These are phyloP conservation scores for Schizochytrium sp. DNA, from an alignment of 108 stramenopile species.

Conservation along the genomic window DNA sequence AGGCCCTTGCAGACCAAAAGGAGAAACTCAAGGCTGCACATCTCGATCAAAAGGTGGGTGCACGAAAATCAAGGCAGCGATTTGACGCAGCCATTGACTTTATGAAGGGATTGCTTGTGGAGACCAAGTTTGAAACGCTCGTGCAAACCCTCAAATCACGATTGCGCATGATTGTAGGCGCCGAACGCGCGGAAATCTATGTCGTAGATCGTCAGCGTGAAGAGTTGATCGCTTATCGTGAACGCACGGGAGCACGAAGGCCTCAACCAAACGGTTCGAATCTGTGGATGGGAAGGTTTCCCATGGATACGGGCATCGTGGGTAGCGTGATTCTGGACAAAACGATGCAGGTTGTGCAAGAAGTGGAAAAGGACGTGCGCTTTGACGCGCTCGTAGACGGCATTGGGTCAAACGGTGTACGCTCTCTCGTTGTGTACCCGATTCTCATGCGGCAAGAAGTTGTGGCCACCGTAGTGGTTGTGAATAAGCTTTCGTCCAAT, in stretches of 20 bases:
- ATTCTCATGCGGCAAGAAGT: conserved; percentile 14
- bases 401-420: neutral
- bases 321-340: neutral
- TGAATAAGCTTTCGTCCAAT: neutral
- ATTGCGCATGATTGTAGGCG: neutral
- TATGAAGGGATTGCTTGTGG: conserved; percentile 7
- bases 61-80: neutral
- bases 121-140: neutral
- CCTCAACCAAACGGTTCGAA: neutral
- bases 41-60: neutral
- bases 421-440: neutral
- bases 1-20: neutral
- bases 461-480: neutral
- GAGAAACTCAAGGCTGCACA: neutral
- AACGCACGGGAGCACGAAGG: neutral
- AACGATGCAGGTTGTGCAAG: neutral
- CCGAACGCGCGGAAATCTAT: conserved; percentile 10
- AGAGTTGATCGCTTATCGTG: neutral
- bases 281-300: neutral
- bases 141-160: neutral
- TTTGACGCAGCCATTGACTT: conserved; percentile 10
- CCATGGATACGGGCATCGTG: conserved; percentile 5
- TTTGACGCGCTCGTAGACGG: conserved; percentile 5
- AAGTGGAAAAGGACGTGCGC: neutral
- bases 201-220: neutral